Base-by-base conservation (phyloP, 148 eudicot genomes). In the Persicaria maculosa region DNA sequence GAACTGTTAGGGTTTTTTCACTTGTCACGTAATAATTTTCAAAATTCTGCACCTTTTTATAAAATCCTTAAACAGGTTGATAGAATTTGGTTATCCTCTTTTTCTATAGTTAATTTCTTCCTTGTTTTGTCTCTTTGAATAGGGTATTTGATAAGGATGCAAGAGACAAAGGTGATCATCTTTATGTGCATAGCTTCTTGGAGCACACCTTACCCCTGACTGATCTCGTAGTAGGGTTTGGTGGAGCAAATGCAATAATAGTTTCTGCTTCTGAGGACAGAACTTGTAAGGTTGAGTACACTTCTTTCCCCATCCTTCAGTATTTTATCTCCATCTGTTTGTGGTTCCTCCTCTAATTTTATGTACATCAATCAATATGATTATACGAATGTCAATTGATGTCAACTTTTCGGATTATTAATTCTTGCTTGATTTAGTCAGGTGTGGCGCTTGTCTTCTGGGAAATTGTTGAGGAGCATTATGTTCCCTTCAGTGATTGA, bases 251-350 rank as follows among this genome's bases (percentile, higher is more conserved):
- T 85, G 91, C 96, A 59, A 84, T 90, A 48, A 81, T 94, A 68
- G 83, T 94, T 47, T 91, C 98, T 76, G 88, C 96, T 74, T 94
- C 97, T 11, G 91, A 94, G 83, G 98, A 94, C 75, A 85, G 91
- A 72, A 91, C 96, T 50, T 94, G 97, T 83, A 94, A 94, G 97
- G 98, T 84, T 65, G 70, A 73, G 67, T 76, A 25, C 73, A 47
- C 67, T 52, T 44, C 47, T 58, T 74, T 69, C 64, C 4, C 19
- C 64, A 65, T 48, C n/a, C 16, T 50, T 59, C 10, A 8, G 43
- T 31, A 50, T 25, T 15, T 62, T 52, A 47, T 22, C 4, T 40
- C 43, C 43, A 6, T 72, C 7, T 43, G 19, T 6, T 52, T 52
- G 9, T 22, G 25, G 67, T 7, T 59, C 25, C 5, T 59, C 14